Base-by-base conservation (phyloP, 1,139 yeast genomes). In the Scheffersomyces parashehatae region DNA sequence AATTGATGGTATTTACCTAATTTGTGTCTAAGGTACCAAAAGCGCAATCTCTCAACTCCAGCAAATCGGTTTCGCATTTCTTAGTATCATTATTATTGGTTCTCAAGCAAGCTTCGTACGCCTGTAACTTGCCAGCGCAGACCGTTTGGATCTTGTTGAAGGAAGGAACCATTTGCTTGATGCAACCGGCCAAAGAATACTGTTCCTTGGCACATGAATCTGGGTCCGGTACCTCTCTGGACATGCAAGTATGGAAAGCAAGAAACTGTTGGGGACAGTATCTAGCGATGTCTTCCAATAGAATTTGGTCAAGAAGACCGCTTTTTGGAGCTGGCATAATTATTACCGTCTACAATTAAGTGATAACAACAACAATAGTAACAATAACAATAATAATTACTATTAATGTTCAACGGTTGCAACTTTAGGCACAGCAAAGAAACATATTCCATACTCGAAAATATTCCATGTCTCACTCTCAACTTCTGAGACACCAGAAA, bases 201-300 rank as follows among this genome's bases (percentile, higher is more conserved):
- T 83, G 90, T 52, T 80, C 77, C 35, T 59, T 55, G 1, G 64
- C 60, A 54, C 91, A 85, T 42, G 67, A 62, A 43, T 71, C 56
- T 30, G 78, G 68, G 48, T 75, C 74, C 35, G 75, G 70, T 16
- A 65, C 69, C 43, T 82, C 68, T 39, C 58, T 57, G 28, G 73
- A 67, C 68, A 85, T 74, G 53, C 91, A 85, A 52, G 77, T 79
- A 61, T 85, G 88, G 62, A 82, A 83, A 20, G 74, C 75, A 42
- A 85, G 64, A 52, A 85, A 83, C 55, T 78, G 77, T 49, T 76
- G 80, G 0, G 90, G 89, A 58, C 91, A 85, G 53, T 71, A 66
- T 42, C 79, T 70, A 12, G 89, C 88, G 39, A 85, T 82, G 54
- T 80, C 85, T 46, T 79, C 81, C 39, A 80, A 70, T 36, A 80